Conservation (phyloP, 2,329 filamentous ascomycete genomes). For the Verticillium isaacii region DNA sequence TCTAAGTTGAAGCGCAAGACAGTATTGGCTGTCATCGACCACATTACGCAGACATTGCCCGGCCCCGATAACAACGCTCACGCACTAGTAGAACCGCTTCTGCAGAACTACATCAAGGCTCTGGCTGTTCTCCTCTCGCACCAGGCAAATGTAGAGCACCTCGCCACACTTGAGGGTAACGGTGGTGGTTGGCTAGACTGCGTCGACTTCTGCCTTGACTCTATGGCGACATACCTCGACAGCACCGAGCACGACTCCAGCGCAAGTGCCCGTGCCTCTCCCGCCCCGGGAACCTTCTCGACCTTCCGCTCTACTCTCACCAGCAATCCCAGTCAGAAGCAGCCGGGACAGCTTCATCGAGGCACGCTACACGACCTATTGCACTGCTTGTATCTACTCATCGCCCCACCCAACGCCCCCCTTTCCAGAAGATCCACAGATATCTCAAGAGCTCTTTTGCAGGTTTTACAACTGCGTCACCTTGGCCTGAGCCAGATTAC, state of each 20-base stretch:
- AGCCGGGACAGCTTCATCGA: slow-evolving; percentile 16
- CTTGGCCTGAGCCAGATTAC: slow-evolving; percentile 60
- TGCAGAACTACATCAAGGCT: slow-evolving; percentile 73
- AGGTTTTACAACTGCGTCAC: slow-evolving; percentile 56
- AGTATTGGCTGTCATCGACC: slow-evolving; percentile 71
- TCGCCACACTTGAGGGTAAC: slow-evolving; percentile 43
- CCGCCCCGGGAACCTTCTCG: slow-evolving; percentile 30
- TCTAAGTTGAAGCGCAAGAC: slow-evolving; percentile 70
- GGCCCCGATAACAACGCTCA: slow-evolving; percentile 55
- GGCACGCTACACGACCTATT: slow-evolving; percentile 45
- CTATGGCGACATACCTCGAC: slow-evolving; percentile 50
- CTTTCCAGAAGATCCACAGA: slow-evolving; percentile 49
- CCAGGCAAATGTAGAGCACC: slow-evolving; percentile 73
- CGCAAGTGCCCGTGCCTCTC: slow-evolving; percentile 38
- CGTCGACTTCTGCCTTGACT: slow-evolving; percentile 65
- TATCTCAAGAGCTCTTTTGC: slow-evolving; percentile 52
- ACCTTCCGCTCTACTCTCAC: not conserved
- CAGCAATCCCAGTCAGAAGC: slow-evolving; percentile 6
- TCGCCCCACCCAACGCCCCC: slow-evolving; percentile 64
- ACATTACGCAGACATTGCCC: slow-evolving; percentile 72
- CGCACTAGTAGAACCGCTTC: slow-evolving; percentile 62
- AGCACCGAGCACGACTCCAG: slow-evolving; percentile 26
- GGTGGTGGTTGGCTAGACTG: slow-evolving; percentile 63
- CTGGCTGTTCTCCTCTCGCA: slow-evolving; percentile 66
- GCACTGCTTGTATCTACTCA: slow-evolving; percentile 60